A percentile compares a stretch with the other conserved stretches of the same genome.
Conservation (phyloP, 2,329 filamentous ascomycete species). For the Pseudogymnoascus sp. region DNA sequence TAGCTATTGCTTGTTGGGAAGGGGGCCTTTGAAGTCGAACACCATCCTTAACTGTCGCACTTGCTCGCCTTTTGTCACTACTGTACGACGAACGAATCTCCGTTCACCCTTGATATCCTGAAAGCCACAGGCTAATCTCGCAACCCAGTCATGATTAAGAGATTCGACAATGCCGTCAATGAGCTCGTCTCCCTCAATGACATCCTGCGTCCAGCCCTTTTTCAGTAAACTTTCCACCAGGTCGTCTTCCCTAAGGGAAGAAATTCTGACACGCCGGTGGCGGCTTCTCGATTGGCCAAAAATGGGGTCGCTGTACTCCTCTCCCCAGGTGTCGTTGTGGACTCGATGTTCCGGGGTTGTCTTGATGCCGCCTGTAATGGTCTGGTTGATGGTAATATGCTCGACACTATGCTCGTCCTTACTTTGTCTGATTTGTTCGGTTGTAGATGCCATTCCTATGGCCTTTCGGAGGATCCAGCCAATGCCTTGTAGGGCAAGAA, state of each 20-base stretch:
- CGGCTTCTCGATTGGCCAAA: neutral
- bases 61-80: neutral
- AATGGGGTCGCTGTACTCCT: neutral
- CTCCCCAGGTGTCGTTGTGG: neutral
- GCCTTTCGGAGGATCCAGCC: conserved; percentile 48
- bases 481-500: conserved; percentile 46
- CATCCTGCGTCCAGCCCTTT: neutral
- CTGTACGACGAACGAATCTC: neutral
- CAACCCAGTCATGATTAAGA: neutral
- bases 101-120: neutral
- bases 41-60: neutral
- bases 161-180: neutral
- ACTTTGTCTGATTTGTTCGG: conserved; percentile 29
- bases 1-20: neutral
- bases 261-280: neutral
- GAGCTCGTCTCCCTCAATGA: neutral
- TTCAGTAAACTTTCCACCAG: neutral
- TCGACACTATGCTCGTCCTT: neutral
- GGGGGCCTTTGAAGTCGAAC: neutral
- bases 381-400: neutral
- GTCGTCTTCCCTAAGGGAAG: neutral
- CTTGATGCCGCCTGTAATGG: neutral
- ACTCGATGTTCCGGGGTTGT: neutral
- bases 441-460: conserved; percentile 46
- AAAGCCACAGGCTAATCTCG: neutral